Evolutionary conservation across 257 asterid genomes (phyloP).

Genomic region (Primulina huaijiensis): DNA sequence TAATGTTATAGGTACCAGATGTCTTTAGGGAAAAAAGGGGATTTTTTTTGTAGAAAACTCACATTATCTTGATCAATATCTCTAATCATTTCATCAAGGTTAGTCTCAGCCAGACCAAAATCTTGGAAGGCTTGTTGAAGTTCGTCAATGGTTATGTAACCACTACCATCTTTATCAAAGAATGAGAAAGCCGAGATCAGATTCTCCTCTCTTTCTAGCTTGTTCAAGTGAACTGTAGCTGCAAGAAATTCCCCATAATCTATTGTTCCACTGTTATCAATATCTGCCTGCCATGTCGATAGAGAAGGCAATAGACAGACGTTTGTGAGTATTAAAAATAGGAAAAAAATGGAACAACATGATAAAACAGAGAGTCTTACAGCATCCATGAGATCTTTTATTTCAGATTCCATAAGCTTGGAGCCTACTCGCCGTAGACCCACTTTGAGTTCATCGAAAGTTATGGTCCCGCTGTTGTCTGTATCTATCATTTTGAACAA

Average conservation of each 20-base stretch:
- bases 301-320: neutral
- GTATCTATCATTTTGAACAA: constrained; percentile 59
- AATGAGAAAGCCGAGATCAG: constrained; percentile 51
- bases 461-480: constrained; percentile 57
- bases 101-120: constrained; percentile 53
- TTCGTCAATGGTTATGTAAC: constrained; percentile 85
- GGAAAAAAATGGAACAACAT: neutral
- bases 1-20: neutral
- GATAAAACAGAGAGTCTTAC: constrained; percentile 25
- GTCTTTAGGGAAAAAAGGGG: neutral
- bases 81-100: constrained; percentile 62
- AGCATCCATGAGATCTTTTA: constrained; percentile 60
- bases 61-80: constrained; percentile 76
- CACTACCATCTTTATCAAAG: constrained; percentile 86
- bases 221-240: constrained; percentile 57
- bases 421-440: constrained; percentile 58
- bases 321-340: neutral
- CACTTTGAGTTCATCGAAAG: constrained; percentile 59
- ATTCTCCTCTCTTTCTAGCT: constrained; percentile 55
- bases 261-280: constrained; percentile 54
- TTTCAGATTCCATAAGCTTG: constrained; percentile 60
- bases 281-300: constrained; percentile 42
- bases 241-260: constrained; percentile 64
- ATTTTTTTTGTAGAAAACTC: constrained; percentile 7
- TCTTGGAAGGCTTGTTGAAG: constrained; percentile 91